These are phyloP conservation scores for Dendrostoma leiphaemia DNA, from an alignment of 2,329 filamentous ascomycete species.

Conservation along the genomic window DNA sequence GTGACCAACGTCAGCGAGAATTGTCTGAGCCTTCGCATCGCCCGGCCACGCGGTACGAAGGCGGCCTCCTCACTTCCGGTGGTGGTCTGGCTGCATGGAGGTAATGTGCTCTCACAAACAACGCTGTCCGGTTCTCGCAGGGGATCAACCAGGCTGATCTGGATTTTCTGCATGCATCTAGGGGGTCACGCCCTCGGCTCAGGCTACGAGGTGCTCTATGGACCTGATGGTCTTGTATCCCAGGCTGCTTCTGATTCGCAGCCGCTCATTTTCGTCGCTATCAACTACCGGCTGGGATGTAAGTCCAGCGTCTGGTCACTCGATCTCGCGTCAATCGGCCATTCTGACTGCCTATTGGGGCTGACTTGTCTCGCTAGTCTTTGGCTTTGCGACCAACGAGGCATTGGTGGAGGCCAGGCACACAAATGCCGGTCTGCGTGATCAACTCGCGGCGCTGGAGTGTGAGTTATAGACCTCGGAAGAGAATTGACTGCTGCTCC, in stretches of 20 bases:
- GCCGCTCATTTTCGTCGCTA: slow-evolving; percentile 24
- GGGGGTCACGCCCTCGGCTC: slow-evolving; percentile 25
- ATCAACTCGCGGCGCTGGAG: slow-evolving; percentile 30
- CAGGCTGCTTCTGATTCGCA: slow-evolving; percentile 21
- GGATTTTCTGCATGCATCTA: not conserved
- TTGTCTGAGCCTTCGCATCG: slow-evolving; percentile 25
- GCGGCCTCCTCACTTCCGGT: slow-evolving; percentile 22
- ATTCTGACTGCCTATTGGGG: not conserved
- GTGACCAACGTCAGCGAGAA: slow-evolving; percentile 25
- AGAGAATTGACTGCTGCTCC: too few species aligned
- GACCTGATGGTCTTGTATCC: slow-evolving; percentile 24
- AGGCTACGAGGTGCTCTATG: slow-evolving; percentile 22
- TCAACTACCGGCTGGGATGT: slow-evolving; percentile 26
- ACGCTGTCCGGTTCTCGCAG: not conserved
- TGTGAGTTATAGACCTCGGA: slow-evolving; percentile 22
- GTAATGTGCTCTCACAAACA: slow-evolving; percentile 8
- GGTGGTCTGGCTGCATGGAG: slow-evolving; percentile 25
- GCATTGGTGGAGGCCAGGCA: slow-evolving; percentile 22
- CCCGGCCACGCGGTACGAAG: slow-evolving; percentile 17
- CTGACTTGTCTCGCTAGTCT: slow-evolving; percentile 16
- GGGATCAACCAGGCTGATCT: not conserved
- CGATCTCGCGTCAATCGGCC: too few species aligned
- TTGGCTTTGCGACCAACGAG: slow-evolving; percentile 24
- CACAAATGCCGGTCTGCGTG: slow-evolving; percentile 29
- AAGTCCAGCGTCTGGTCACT: too few species aligned